These are phyloP conservation scores for Fusarium anguioides DNA, from an alignment of 2,329 filamentous ascomycete species.

Conservation along the genomic window DNA sequence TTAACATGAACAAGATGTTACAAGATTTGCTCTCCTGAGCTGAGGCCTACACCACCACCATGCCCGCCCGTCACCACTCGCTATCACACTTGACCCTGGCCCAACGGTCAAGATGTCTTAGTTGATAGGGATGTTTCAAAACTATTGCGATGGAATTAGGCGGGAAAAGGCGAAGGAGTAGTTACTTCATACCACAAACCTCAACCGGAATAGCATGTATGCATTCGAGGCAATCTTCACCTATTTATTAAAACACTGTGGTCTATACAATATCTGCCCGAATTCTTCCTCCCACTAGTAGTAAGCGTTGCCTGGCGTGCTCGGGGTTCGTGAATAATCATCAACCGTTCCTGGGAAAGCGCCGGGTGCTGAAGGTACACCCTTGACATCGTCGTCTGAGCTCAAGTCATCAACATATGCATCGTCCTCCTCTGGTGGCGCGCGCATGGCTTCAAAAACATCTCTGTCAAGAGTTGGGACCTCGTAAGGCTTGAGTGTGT, in stretches of 20 bases:
- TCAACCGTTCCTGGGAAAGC: conserved; percentile 61
- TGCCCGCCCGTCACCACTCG: conserved; percentile 32
- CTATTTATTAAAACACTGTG: not conserved
- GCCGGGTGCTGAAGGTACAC: conserved; percentile 52
- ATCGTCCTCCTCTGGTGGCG: conserved; percentile 51
- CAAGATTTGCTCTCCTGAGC: conserved; percentile 43
- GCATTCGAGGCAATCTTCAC: not conserved
- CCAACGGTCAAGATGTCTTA: not conserved
- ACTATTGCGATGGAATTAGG: not conserved
- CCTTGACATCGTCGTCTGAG: conserved; percentile 53
- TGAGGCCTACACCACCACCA: conserved; percentile 36
- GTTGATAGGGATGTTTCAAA: not conserved
- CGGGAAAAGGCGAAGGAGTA: not conserved
- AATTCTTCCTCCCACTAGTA: conserved; percentile 45
- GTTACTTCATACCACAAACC: not conserved
- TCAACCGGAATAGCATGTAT: not conserved
- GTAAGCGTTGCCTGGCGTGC: conserved; percentile 52
- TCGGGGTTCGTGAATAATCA: conserved; percentile 51
- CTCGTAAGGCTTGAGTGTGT: conserved; percentile 74
- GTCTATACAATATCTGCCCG: not conserved
- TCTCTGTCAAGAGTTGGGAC: conserved; percentile 73
- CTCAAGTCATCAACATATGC: conserved; percentile 50
- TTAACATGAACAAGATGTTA: conserved; percentile 45
- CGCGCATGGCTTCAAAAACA: conserved; percentile 70
- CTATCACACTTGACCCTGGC: not conserved